These are phyloP conservation scores for Stemphylium vesicarium DNA, from an alignment of 2,329 filamentous ascomycete species.

Conservation along the genomic window DNA sequence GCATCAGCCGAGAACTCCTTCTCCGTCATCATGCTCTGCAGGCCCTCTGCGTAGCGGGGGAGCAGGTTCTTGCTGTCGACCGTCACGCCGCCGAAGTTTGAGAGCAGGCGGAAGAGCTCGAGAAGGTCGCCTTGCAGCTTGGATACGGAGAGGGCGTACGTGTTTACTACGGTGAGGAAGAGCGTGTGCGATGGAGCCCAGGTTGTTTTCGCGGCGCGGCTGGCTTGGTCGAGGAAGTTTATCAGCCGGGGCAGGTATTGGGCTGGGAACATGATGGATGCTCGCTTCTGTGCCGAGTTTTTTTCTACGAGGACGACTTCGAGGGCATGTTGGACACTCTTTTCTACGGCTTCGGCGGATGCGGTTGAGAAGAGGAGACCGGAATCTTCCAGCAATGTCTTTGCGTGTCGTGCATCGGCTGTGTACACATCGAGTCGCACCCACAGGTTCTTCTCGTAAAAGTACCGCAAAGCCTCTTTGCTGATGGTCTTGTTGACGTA, in stretches of 20 bases:
- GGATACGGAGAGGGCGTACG: conserved; percentile 31
- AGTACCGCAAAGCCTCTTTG: conserved; percentile 31
- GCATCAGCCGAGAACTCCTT: conserved; percentile 16
- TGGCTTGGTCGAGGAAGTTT: conserved; percentile 42
- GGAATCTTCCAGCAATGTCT: conserved; percentile 41
- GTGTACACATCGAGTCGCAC: conserved; percentile 35
- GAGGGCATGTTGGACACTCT: conserved; percentile 29
- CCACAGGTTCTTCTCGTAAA: conserved; percentile 43
- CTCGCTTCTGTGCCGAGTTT: conserved; percentile 34
- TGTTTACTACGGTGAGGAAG: conserved; percentile 31
- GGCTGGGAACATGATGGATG: conserved; percentile 41
- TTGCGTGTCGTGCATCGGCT: conserved; percentile 37
- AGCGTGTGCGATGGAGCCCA: conserved; percentile 35
- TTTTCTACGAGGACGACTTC: conserved; percentile 40
- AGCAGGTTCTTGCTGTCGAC: conserved; percentile 30
- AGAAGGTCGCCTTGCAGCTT: conserved; percentile 42
- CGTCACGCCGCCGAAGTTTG: conserved; percentile 26
- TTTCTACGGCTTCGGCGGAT: conserved; percentile 9
- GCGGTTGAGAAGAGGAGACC: conserved; percentile 38
- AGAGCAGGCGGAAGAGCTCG: conserved; percentile 39
- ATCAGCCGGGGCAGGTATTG: conserved; percentile 45
- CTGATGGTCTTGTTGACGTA: conserved; percentile 35
- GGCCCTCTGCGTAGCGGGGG: conserved; percentile 31
- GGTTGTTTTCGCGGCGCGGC: conserved; percentile 12
- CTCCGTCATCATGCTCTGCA: conserved; percentile 28